A percentile compares a stretch with the other conserved stretches of the same genome.
phyloP scores from a whole-genome alignment of 257 asterid genomes.

The Solanum chiquidenum region DNA sequence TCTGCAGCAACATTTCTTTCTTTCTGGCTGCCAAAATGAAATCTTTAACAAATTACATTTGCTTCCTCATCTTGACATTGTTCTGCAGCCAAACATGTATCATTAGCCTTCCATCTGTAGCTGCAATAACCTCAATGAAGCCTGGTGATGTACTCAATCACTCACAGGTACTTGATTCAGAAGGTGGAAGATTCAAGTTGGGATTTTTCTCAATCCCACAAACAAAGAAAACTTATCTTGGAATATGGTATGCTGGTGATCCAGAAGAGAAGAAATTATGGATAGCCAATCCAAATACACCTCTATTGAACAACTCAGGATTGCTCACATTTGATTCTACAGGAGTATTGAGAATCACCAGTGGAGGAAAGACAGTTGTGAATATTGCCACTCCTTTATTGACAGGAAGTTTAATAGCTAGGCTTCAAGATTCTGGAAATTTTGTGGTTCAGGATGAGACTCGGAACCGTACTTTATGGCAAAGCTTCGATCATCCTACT shows the following conservation, averaged over 20 bases:
- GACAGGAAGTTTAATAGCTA: background rate
- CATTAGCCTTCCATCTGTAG: background rate
- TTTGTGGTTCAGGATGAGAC: background rate
- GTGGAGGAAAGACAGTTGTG: background rate
- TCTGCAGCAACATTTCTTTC: background rate
- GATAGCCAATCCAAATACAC: background rate
- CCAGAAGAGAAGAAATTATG: background rate
- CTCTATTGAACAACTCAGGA: background rate
- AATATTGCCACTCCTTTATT: background rate
- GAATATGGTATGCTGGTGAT: background rate
- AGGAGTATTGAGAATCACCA: background rate
- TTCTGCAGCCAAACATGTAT: background rate
- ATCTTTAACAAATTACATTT: background rate
- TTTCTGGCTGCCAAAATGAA: background rate
- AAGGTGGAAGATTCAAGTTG: background rate
- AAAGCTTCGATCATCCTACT: slow-evolving; percentile 52
- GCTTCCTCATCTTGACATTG: background rate
- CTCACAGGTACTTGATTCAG: background rate
- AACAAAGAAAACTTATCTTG: background rate
- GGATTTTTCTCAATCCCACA: background rate
- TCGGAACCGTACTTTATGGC: background rate
- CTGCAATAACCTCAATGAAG: background rate
- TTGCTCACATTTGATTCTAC: background rate
- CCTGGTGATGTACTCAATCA: background rate
- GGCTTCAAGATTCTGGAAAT: background rate